Evolutionary conservation across 1,284 basidiomycete genomes (phyloP).

Genomic region (Pyrrhoderma lamaoense): DNA sequence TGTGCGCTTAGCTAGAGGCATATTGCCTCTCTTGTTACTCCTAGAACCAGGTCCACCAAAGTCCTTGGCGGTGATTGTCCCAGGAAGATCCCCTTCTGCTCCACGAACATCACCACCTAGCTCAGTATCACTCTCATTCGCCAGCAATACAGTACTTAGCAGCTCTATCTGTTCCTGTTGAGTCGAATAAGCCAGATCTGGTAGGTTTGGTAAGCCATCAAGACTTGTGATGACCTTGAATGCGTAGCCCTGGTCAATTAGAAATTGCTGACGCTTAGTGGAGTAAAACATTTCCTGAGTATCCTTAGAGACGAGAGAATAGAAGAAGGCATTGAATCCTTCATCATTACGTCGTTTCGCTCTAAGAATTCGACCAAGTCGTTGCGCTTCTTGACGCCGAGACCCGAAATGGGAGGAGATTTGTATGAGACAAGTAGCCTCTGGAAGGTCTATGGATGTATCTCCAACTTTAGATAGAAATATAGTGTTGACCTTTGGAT

Average conservation of each 20-base stretch:
- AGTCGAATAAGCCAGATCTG: conserved; percentile 88
- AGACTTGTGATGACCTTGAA: conserved; percentile 99
- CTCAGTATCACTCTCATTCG: conserved; percentile 88
- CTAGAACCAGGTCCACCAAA: conserved; percentile 40
- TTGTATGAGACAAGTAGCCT: conserved; percentile 98
- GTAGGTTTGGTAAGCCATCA: conserved; percentile 82
- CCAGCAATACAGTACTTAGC: conserved; percentile 84
- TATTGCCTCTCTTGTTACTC: conserved; percentile 21
- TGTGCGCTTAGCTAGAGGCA: conserved; percentile 73
- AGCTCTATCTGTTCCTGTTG: conserved; percentile 94
- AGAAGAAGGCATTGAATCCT: conserved; percentile 99
- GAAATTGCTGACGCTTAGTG: conserved; percentile 97
- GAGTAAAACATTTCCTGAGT: conserved; percentile 99
- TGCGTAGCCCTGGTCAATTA: conserved; percentile 97
- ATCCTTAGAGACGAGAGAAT: conserved; percentile 97
- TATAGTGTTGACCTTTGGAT: conserved; percentile 95
- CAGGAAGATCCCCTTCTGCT: conserved; percentile 74
- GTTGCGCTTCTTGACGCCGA: conserved; percentile 94
- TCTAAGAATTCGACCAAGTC: conserved; percentile 90
- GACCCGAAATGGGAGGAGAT: conserved; percentile 99
- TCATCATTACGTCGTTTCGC: conserved; percentile 98
- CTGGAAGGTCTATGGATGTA: conserved; percentile 97
- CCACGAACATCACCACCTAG: conserved; percentile 72
- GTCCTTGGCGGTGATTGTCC: conserved; percentile 72
- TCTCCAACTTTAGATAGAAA: conserved; percentile 99